Evolutionary conservation across 2,329 filamentous ascomycete species (phyloP), one percentile per base, ranked within the genome.

Genomic region (Helotiales sp.): DNA sequence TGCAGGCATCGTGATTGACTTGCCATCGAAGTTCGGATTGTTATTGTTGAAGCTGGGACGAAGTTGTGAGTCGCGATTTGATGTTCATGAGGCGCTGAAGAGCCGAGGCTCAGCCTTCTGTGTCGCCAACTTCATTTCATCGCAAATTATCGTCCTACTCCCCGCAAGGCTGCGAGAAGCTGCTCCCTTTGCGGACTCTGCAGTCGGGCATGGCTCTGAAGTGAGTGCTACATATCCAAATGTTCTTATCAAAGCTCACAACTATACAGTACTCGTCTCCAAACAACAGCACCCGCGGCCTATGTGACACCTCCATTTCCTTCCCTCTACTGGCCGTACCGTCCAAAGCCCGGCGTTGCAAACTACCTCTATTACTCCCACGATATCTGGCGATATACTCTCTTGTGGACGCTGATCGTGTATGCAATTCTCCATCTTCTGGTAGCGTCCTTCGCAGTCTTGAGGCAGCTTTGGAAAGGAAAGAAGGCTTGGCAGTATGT

Each of bases 351-450:
- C 29, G 75, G 77, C 19, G 74, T 79, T 47, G 64, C 69, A 2
- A 70, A 70, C 19, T 73, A 72, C 47, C 82, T 90, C 58, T 89
- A 88, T 74, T 77, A 85, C 67, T 77, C 81, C 1, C 68, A 70
- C 54, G 85, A 89, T 63, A 86, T 90, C 55, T 87, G 86, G 81
- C 83, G 84, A 55, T 89, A 87, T 71, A 90, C 87, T 1, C 73
- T 88, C 4, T 79, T 81, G 70, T 90, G 87, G 87, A 89, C 86
- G 0, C 73, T 90, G 30, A 78, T 90, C 8, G 80, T 86, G 63
- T 87, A 85, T 61, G 81, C 77, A 6, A 79, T 80, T 3, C 81
- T 85, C n/a, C 86, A 90, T 70, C 36, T 67, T 19, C 73, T 80
- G 3, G 85, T 84, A 0, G 82, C 82, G 0, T 72, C 74, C 1